phyloP scores from a whole-genome alignment of 805 yeast genomes.

The Komagataella mondaviorum region DNA sequence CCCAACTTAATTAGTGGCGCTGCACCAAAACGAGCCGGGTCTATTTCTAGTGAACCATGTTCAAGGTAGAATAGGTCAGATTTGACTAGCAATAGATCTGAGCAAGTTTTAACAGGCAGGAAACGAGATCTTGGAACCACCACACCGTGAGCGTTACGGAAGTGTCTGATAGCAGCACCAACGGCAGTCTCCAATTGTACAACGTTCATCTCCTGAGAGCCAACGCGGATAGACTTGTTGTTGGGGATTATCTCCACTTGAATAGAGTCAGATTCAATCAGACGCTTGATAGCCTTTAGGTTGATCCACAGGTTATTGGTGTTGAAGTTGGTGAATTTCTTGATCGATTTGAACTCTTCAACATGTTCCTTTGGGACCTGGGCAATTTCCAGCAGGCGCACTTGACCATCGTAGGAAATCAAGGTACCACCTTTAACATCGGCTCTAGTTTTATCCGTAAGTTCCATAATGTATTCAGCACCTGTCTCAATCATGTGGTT shows the following conservation, averaged over 20 bases:
- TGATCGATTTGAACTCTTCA: conserved; percentile 95
- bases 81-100: conserved; percentile 87
- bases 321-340: conserved; percentile 96
- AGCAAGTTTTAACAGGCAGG: conserved; percentile 95
- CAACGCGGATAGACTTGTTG: conserved; percentile 68
- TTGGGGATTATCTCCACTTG: conserved; percentile 94
- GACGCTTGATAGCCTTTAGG: conserved; percentile 84
- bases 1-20: conserved; percentile 94
- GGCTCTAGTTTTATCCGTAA: conserved; percentile 97
- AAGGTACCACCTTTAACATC: conserved; percentile 99
- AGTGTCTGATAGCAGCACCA: conserved; percentile 97
- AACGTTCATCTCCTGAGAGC: conserved; percentile 69
- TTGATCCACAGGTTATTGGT: conserved; percentile 98
- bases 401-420: conserved; percentile 90
- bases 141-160: conserved; percentile 91
- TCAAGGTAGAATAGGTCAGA: conserved; percentile 85
- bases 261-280: conserved; percentile 72
- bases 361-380: conserved; percentile 98
- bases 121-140: conserved; percentile 97
- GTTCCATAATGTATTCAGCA: conserved; percentile 95
- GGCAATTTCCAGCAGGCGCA: conserved; percentile 89
- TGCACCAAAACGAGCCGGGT: conserved; percentile 78
- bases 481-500: conserved; percentile 86
- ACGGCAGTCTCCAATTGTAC: conserved; percentile 97
- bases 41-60: conserved; percentile 82